Percentiles rank a stretch among this genome's conserved stretches.
phyloP scores from a whole-genome alignment of 768 basidiomycete species.

The Roridomyces roridus region DNA sequence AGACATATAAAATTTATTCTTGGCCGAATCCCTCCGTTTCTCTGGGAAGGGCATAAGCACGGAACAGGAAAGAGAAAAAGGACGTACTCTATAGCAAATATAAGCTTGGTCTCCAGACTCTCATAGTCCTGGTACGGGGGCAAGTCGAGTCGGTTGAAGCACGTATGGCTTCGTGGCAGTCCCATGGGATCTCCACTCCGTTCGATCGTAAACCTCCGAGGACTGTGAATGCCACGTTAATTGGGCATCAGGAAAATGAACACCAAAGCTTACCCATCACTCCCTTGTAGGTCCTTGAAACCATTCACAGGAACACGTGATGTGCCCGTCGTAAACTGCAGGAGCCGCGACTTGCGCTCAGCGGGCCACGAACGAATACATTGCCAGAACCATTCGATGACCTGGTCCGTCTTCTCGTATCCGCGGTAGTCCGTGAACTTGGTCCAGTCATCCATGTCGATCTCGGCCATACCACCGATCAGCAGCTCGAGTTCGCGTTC shows the following conservation, averaged over 20 bases:
- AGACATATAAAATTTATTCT: slow-evolving; percentile 44
- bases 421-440: slow-evolving; percentile 94
- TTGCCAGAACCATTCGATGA: slow-evolving; percentile 97
- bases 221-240: slow-evolving; percentile 32
- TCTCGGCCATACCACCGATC: slow-evolving; percentile 93
- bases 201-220: slow-evolving; percentile 92
- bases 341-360: slow-evolving; percentile 83
- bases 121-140: slow-evolving; percentile 91
- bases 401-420: slow-evolving; percentile 84
- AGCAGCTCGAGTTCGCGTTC: slow-evolving; percentile 88
- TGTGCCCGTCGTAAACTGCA: slow-evolving; percentile 90
- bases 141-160: slow-evolving; percentile 89
- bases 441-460: slow-evolving; percentile 94
- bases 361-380: slow-evolving; percentile 89
- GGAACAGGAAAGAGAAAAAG: neutral
- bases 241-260: neutral
- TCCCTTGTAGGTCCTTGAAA: slow-evolving; percentile 94
- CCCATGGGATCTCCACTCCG: slow-evolving; percentile 91
- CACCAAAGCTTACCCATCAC: slow-evolving; percentile 62
- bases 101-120: slow-evolving; percentile 84
- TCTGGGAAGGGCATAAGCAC: slow-evolving; percentile 38
- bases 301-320: slow-evolving; percentile 91
- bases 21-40: slow-evolving; percentile 82
- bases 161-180: slow-evolving; percentile 90
- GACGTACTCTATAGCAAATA: slow-evolving; percentile 82